Conservation (phyloP, 306 rosid species). For the Rosa rugosa region DNA sequence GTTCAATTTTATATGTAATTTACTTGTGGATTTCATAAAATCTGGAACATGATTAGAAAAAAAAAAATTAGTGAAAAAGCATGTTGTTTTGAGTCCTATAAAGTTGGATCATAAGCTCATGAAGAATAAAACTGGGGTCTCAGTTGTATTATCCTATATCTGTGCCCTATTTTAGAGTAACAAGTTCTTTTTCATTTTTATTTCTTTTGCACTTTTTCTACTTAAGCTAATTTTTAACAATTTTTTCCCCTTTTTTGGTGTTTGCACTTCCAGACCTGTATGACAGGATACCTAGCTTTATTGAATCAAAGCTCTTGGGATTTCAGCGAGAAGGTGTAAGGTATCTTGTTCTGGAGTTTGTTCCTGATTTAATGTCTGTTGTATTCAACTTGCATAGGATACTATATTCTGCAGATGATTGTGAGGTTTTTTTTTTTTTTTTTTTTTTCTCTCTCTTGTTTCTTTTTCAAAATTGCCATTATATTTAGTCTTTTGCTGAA, state of each 20-base stretch:
- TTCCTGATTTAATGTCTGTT: slow-evolving; percentile 9
- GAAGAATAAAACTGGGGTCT: not conserved
- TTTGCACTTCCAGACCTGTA: slow-evolving; percentile 53
- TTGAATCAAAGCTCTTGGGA: slow-evolving; percentile 85
- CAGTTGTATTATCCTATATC: not conserved
- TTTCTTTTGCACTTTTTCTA: not conserved
- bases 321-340: slow-evolving; percentile 96
- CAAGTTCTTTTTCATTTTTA: not conserved
- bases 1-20: too few species aligned
- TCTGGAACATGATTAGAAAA: not conserved
- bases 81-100: not conserved
- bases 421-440: not conserved
- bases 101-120: not conserved
- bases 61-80: not conserved
- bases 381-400: slow-evolving; percentile 2
- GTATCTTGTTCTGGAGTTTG: slow-evolving; percentile 42
- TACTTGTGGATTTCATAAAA: not conserved
- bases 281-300: slow-evolving; percentile 56
- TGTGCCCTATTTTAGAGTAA: not conserved
- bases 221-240: slow-evolving; percentile 19
- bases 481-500: slow-evolving; percentile 21
- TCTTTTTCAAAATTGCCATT: not conserved
- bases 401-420: slow-evolving; percentile 16
- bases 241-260: slow-evolving; percentile 12
- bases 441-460: too few species aligned